These are phyloP conservation scores for Ceratocystis eucalypticola DNA, from an alignment of 2,329 filamentous ascomycete species.

Conservation along the genomic window DNA sequence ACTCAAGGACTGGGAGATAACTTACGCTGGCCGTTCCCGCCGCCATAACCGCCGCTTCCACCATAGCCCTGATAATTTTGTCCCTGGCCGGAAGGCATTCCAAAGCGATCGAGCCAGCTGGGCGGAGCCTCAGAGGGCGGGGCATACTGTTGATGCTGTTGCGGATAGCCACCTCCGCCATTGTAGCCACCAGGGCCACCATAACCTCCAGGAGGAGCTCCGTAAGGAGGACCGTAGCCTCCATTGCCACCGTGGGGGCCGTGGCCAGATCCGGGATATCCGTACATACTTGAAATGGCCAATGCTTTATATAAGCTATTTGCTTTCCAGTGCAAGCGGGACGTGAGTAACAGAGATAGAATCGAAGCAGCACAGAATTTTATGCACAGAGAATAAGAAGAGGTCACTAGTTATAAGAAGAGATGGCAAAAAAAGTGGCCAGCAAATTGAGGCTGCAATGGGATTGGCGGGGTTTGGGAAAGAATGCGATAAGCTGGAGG, in stretches of 20 bases:
- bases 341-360: background rate
- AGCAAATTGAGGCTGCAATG: background rate
- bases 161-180: slow-evolving; percentile 25
- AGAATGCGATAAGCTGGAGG: slow-evolving; percentile 3
- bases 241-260: slow-evolving; percentile 18
- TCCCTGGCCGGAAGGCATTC: slow-evolving; percentile 16
- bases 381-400: background rate
- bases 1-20: background rate
- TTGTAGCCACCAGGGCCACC: slow-evolving; percentile 21
- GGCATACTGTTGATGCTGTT: slow-evolving; percentile 21
- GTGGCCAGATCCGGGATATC: slow-evolving; percentile 20
- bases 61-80: slow-evolving; percentile 8
- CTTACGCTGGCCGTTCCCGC: slow-evolving; percentile 4
- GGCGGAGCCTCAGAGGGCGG: slow-evolving; percentile 21
- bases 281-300: slow-evolving; percentile 15
- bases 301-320: background rate
- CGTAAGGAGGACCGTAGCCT: slow-evolving; percentile 19
- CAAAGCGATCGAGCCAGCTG: slow-evolving; percentile 20
- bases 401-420: background rate
- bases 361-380: too few species aligned
- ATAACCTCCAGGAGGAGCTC: slow-evolving; percentile 20
- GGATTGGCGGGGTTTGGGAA: background rate
- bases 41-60: background rate
- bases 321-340: background rate
- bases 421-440: background rate